A percentile compares a stretch with the other conserved stretches of the same genome.
Evolutionary conservation across 495 filamentous ascomycete species (phyloP).

Genomic region (Penicillium silybi): DNA sequence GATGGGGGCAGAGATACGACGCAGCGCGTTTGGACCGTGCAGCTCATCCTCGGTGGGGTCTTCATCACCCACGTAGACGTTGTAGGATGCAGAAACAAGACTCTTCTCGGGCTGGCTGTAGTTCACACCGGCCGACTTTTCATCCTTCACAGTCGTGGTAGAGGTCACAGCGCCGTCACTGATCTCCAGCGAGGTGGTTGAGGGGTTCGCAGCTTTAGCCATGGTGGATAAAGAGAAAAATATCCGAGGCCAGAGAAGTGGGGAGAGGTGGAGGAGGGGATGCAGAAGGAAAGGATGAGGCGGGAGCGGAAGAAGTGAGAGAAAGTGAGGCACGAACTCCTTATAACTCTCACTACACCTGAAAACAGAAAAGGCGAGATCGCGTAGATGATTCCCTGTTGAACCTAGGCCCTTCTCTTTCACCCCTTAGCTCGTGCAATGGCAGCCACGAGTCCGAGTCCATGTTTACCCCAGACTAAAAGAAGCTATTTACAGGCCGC

Average conservation of each 20-base stretch:
- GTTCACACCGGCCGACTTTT: background rate
- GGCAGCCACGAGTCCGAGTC: background rate
- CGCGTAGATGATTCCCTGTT: background rate
- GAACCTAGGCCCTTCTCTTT: background rate
- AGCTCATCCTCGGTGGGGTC: constrained; percentile 15
- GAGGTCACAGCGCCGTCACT: background rate
- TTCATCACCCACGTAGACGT: constrained; percentile 15
- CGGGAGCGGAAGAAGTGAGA: background rate
- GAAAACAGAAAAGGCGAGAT: too few relatives aligned
- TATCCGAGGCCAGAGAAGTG: background rate
- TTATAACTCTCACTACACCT: background rate
- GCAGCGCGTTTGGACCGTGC: constrained; percentile 12
- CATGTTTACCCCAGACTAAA: constrained; percentile 18
- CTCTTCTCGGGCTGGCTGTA: constrained; percentile 11
- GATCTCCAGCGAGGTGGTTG: constrained; percentile 13
- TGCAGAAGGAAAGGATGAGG: background rate
- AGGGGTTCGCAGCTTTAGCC: constrained; percentile 3
- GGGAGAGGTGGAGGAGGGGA: background rate
- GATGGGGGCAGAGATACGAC: constrained; percentile 22
- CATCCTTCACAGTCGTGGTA: background rate
- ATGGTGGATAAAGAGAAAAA: constrained; percentile 1
- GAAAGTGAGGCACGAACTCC: background rate
- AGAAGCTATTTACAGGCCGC: constrained; percentile 12
- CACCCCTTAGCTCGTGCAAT: background rate
- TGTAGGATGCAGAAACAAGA: constrained; percentile 12